Percentiles rank a stretch among this genome's conserved stretches.
Evolutionary conservation across 1,284 basidiomycete species (phyloP).

Genomic region (Puccinia polysora): DNA sequence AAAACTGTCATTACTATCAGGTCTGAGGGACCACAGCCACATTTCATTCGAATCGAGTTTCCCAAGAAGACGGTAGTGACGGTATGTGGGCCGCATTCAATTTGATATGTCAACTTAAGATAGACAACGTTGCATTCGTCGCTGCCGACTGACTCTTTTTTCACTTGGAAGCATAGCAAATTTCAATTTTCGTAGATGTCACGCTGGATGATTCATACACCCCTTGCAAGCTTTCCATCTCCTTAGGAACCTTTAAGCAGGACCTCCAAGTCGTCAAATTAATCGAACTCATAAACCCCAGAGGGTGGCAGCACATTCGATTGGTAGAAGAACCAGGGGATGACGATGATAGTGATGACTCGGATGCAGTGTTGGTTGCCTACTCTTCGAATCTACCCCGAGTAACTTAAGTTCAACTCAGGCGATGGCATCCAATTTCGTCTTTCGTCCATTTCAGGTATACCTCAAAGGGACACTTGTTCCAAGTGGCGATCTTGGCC

Average conservation of each 20-base stretch:
- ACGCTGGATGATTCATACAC: conserved; percentile 93
- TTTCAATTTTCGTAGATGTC: conserved; percentile 82
- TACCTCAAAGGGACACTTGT: conserved; percentile 77
- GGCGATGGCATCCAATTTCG: no score
- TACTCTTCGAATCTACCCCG: background rate
- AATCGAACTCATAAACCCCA: conserved; percentile 45
- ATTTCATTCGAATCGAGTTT: conserved; percentile 91
- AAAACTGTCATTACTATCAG: conserved; percentile 57
- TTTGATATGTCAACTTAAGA: background rate
- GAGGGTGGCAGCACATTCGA: conserved; percentile 38
- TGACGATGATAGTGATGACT: conserved; percentile 40
- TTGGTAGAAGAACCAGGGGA: conserved; percentile 26
- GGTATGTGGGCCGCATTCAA: conserved; percentile 56
- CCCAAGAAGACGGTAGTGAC: conserved; percentile 82
- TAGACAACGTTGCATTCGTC: background rate
- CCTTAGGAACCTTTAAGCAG: conserved; percentile 82
- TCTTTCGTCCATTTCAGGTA: no score
- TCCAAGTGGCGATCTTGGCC: conserved; percentile 82
- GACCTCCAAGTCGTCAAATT: conserved; percentile 74
- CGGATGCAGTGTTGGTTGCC: conserved; percentile 35
- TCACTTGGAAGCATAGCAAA: conserved; percentile 61
- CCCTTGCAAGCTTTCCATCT: conserved; percentile 79
- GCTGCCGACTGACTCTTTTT: background rate
- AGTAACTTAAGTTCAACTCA: background rate
- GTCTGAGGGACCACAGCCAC: conserved; percentile 94